These are phyloP conservation scores for Barbatosphaeria neglecta DNA, from an alignment of 495 filamentous ascomycete genomes.

Conservation along the genomic window DNA sequence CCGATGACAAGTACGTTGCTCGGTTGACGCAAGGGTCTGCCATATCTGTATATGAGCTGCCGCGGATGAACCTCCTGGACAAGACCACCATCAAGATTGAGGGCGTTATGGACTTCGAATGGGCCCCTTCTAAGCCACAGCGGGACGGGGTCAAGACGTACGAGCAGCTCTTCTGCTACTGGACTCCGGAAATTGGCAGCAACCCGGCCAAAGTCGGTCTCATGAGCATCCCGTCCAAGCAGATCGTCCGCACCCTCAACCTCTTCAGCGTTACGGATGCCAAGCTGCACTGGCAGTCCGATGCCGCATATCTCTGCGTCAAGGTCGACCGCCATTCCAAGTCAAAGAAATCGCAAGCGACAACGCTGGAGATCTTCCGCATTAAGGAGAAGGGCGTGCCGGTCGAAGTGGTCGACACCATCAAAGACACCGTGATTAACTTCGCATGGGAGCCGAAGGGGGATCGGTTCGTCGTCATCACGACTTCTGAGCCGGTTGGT, in stretches of 20 bases:
- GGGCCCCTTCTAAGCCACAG: conserved; percentile 72
- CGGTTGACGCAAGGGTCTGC: conserved; percentile 77
- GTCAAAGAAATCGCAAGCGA: conserved; percentile 93
- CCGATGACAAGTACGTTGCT: conserved; percentile 94
- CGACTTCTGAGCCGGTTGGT: conserved; percentile 69
- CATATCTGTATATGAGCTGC: conserved; percentile 89
- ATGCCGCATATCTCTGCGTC: conserved; percentile 86
- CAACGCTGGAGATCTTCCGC: conserved; percentile 96
- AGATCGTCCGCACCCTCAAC: conserved; percentile 85
- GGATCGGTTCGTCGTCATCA: conserved; percentile 93
- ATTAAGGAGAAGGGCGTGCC: conserved; percentile 93
- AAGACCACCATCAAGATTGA: conserved; percentile 89
- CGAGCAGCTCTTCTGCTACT: conserved; percentile 94
- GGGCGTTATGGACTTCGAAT: conserved; percentile 94
- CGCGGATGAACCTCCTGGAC: conserved; percentile 80
- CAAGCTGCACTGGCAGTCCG: conserved; percentile 95
- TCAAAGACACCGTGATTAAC: conserved; percentile 97
- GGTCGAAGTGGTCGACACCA: conserved; percentile 91
- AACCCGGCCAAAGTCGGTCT: conserved; percentile 94
- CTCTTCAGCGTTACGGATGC: conserved; percentile 95
- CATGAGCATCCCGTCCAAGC: conserved; percentile 91
- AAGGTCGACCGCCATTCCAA: conserved; percentile 99
- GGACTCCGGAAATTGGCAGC: conserved; percentile 96
- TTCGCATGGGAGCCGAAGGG: conserved; percentile 98
- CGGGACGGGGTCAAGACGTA: conserved; percentile 76